Conservation (phyloP, 371 early-diverging fungal genomes). For the Mycotypha africana region DNA sequence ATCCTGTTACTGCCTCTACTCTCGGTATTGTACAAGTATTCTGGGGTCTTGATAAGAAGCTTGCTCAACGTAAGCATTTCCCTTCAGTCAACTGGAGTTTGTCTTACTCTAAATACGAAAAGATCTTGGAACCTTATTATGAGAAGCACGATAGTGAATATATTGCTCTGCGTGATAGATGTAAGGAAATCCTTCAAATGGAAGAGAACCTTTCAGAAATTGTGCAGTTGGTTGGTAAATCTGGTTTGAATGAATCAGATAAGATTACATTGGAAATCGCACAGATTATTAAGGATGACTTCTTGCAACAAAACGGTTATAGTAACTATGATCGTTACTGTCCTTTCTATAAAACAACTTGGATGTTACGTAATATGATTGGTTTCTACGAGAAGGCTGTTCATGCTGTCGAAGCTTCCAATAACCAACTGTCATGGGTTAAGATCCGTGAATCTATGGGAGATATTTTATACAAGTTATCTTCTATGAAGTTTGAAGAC, state of each 20-base stretch:
- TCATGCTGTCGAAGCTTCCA: constrained; percentile 90
- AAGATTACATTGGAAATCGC: constrained; percentile 99
- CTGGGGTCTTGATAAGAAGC: constrained; percentile 99
- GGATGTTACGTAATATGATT: constrained; percentile 99
- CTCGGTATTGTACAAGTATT: constrained; percentile 99
- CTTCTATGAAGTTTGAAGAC: constrained; percentile 99
- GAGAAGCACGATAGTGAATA: constrained; percentile 95
- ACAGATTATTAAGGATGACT: constrained; percentile 99
- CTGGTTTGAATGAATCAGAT: constrained; percentile 96
- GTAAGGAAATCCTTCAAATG: constrained; percentile 98
- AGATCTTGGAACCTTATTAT: constrained; percentile 96
- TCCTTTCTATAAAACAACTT: constrained; percentile 98
- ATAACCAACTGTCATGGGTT: constrained; percentile 91
- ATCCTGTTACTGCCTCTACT: constrained; percentile 99
- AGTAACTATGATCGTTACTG: constrained; percentile 99
- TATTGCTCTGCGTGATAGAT: constrained; percentile 83
- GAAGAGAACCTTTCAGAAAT: constrained; percentile 99
- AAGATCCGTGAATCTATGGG: constrained; percentile 91
- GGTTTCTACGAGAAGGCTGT: constrained; percentile 94
- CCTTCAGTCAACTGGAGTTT: constrained; percentile 99
- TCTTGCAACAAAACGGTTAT: constrained; percentile 99
- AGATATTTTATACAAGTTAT: constrained; percentile 95
- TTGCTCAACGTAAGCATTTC: constrained; percentile 99
- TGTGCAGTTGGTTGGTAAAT: constrained; percentile 99
- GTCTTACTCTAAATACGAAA: constrained; percentile 98